Base-by-base conservation (phyloP, 305 asterid species). In the Stenogyne calaminthoides region DNA sequence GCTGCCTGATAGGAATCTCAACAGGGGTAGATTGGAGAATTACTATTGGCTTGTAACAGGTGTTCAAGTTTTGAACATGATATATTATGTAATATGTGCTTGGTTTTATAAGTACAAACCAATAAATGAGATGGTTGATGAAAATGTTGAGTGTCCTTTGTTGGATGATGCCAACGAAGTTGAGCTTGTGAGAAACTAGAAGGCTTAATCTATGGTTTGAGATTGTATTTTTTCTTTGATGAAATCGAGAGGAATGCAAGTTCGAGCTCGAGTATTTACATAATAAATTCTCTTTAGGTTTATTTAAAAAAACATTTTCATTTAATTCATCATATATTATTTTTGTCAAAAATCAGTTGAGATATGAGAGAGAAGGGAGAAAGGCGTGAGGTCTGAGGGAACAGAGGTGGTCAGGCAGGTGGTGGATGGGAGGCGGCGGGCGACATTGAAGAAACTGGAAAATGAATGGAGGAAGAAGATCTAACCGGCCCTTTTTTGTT, bases 1-100 rank as follows among this genome's bases (percentile, higher is more conserved):
- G 97, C 76, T 92, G 10, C 93, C 93, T 0, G 95, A 92, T 10
- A 46, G 93, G 78, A 92, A 92, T 40, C 82, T 92, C 6, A 92
- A 92, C 34, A 56, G 84, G 58, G 96, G 97, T 16, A 78, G 79
- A 39, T 78, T 92, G 88, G 96, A 92, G 69, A 63, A 84, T 3
- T 89, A 87, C 55, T 88, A 88, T 32, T 89, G 93, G 93, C 78
- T 92, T 18, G 89, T 84, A 54, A 80, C 88, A 0, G 91, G 81
- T 1, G 18, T 92, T 2, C 96, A 89, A 49, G 86, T 77, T 5
- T 18, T 89, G 34, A 92, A 92, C 64, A 71, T 88, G 32, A 27
- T 86, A 8, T 89, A 92, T 49, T 92, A 83, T 70, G 78, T 84
- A 2, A 47, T 76, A 1, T 85, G 93, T 78, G 92, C 92, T 6